Conservation (phyloP, 208 protist species). For the Leishmania gerbilli region DNA sequence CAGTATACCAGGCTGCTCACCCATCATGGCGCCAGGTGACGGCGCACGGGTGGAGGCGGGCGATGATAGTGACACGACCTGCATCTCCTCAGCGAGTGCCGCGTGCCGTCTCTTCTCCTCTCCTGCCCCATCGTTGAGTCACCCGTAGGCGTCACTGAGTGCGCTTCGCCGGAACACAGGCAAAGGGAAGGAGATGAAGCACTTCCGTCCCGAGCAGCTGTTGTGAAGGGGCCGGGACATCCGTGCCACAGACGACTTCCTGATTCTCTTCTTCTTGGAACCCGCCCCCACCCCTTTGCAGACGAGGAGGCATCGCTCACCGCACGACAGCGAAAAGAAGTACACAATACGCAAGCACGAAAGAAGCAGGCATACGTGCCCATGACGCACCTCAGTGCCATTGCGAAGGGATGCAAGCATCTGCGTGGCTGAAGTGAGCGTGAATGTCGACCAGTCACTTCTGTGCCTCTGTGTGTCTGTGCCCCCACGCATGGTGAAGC, state of each 20-base stretch:
- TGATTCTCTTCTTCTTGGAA: background rate
- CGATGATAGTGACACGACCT: background rate
- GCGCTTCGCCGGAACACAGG: background rate
- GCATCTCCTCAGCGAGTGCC: background rate
- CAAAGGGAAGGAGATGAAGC: background rate
- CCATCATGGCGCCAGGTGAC: conserved; percentile 4
- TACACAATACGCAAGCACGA: background rate
- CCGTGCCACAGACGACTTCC: background rate
- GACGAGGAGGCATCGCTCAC: background rate
- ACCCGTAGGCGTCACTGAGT: background rate
- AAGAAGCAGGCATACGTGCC: background rate
- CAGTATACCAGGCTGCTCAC: conserved; percentile 19
- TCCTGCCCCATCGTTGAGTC: background rate
- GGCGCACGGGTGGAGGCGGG: background rate
- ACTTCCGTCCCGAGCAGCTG: background rate
- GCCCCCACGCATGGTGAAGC: background rate
- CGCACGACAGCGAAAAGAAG: background rate
- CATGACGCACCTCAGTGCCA: background rate
- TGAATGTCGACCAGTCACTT: background rate
- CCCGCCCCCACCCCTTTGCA: background rate
- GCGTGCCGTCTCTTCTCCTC: conserved; percentile 23
- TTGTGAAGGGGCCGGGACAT: background rate
- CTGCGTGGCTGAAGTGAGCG: background rate
- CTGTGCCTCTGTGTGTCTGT: background rate
- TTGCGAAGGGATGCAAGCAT: background rate